Evolutionary conservation across 108 stramenopile genomes (phyloP).

Genomic region (Pseudonitzschia multiseries): DNA sequence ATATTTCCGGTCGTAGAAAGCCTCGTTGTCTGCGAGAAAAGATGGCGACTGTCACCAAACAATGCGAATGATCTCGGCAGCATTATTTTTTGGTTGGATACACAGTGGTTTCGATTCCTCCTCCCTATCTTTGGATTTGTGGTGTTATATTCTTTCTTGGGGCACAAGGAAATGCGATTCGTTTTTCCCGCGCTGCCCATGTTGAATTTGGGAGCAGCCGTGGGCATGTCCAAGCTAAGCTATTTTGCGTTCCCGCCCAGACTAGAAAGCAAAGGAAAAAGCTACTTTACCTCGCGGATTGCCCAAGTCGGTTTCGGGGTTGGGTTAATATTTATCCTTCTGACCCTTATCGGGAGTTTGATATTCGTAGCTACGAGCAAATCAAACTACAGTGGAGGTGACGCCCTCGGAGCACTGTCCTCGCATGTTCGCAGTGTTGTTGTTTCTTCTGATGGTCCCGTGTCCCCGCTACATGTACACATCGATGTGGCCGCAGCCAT

Average conservation of each 20-base stretch:
- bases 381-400: slow-evolving; percentile 88
- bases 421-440: slow-evolving; percentile 34
- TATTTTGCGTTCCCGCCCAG: slow-evolving; percentile 42
- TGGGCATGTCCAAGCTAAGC: slow-evolving; percentile 61
- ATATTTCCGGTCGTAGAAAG: slow-evolving; percentile 56
- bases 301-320: slow-evolving; percentile 34
- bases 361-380: slow-evolving; percentile 64
- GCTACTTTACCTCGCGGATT: slow-evolving; percentile 16
- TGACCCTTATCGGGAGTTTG: slow-evolving; percentile 60
- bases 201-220: slow-evolving; percentile 81
- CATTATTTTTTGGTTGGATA: slow-evolving; percentile 40
- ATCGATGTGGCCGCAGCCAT: slow-evolving; percentile 87
- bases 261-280: slow-evolving; percentile 32
- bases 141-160: slow-evolving; percentile 79
- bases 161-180: slow-evolving; percentile 97
- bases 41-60: slow-evolving; percentile 4
- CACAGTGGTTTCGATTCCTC: slow-evolving; percentile 49
- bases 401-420: slow-evolving; percentile 49
- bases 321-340: slow-evolving; percentile 38
- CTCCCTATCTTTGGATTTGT: slow-evolving; percentile 74
- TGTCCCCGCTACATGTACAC: slow-evolving; percentile 46
- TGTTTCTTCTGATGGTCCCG: slow-evolving; percentile 5
- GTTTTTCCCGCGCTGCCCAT: slow-evolving; percentile 90
- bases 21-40: slow-evolving; percentile 25
- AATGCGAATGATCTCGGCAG: neutral